Percentiles rank a stretch among this genome's conserved stretches.
Conservation (phyloP, 1,284 basidiomycete species). For the Mycena sp. region DNA sequence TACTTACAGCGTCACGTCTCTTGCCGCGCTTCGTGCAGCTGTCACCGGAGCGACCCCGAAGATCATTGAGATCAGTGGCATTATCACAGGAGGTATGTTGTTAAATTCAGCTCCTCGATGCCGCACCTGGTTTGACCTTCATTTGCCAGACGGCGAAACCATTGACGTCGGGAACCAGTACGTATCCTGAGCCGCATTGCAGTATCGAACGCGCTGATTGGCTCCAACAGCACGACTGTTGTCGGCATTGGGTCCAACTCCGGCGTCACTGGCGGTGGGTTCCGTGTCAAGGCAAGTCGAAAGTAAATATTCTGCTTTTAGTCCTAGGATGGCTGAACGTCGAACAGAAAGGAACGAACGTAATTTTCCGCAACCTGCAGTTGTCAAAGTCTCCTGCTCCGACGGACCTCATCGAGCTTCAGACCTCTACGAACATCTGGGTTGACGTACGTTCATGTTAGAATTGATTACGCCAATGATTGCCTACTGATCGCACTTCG, state of each 20-base stretch:
- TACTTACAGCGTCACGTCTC: conserved; percentile 20
- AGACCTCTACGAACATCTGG: conserved; percentile 40
- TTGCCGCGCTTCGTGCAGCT: conserved; percentile 23
- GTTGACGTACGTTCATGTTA: conserved; percentile 30
- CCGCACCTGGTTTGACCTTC: not conserved
- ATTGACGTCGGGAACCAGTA: conserved; percentile 27
- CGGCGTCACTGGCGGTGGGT: conserved; percentile 34
- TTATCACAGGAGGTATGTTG: conserved; percentile 23
- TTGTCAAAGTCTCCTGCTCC: conserved; percentile 34
- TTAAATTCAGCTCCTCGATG: not conserved
- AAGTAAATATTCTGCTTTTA: conserved; percentile 13
- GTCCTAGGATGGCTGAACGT: not conserved
- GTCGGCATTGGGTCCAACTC: conserved; percentile 26
- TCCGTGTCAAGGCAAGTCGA: conserved; percentile 33
- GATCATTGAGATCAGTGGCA: conserved; percentile 24
- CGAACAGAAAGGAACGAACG: conserved; percentile 28
- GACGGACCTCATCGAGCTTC: conserved; percentile 37
- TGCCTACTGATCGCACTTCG: not conserved
- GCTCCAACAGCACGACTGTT: conserved; percentile 18
- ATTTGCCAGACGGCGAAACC: conserved; percentile 14
- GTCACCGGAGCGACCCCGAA: conserved; percentile 18
- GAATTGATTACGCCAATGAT: not conserved
- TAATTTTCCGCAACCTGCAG: conserved; percentile 39
- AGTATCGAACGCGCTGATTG: not conserved
- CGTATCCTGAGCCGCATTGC: not conserved